Conservation (phyloP, 2,329 filamentous ascomycete species). For the Sporothrix variecibatus region DNA sequence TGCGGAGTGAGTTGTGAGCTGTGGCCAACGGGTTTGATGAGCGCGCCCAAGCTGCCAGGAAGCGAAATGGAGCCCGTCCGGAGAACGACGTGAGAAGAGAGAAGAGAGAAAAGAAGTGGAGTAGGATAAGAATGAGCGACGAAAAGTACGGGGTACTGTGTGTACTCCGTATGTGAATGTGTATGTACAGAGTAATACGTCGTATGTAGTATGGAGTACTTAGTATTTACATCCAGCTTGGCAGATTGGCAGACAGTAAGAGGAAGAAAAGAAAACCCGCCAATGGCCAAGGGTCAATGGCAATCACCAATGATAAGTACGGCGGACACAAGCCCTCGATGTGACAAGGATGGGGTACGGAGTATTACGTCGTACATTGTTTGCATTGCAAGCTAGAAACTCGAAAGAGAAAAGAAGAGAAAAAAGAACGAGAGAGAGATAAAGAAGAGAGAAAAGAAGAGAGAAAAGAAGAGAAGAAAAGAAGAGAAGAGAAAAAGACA, state of each 20-base stretch:
- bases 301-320: background rate
- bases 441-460: background rate
- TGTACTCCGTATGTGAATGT: too few species aligned
- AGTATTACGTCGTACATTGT: background rate
- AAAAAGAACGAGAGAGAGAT: background rate
- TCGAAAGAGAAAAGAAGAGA: background rate
- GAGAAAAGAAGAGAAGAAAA: background rate
- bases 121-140: background rate
- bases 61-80: background rate
- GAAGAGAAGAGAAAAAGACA: background rate
- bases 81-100: background rate
- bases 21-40: background rate
- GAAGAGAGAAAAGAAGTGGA: background rate
- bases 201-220: too few species aligned
- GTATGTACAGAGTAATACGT: too few species aligned
- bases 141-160: too few species aligned
- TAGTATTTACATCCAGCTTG: too few species aligned
- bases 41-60: background rate
- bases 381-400: background rate
- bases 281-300: background rate
- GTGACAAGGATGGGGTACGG: background rate
- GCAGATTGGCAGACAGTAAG: too few species aligned
- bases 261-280: background rate
- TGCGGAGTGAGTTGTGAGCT: background rate
- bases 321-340: too few species aligned